Evolutionary conservation across 1,139 yeast species (phyloP), one percentile per base, ranked within the genome.

Genomic region (Debaryomyces nepalensis): DNA sequence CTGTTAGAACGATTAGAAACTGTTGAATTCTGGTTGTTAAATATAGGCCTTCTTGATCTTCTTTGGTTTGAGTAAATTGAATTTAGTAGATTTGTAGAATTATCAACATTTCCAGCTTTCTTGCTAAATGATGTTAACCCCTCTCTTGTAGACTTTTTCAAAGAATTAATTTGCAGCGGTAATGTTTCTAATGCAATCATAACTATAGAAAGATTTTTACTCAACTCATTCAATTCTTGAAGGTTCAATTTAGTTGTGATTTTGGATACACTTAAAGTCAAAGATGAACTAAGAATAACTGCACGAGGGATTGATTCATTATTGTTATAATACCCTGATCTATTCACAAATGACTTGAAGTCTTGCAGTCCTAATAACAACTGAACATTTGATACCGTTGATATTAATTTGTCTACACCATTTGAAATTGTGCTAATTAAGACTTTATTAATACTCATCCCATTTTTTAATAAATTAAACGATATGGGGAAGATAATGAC

Each of bases 401-500:
- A 46, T 2, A 68, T 20, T 1, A 44, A 48, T 10, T 43, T 48
- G 22, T 52, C 53, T 4, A 42, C 33, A 1, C 33, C 41, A n/a
- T 44, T 44, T 8, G 26, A n/a, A 10, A 34, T 33, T 16, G 49
- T 26, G 21, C 55, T 59, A 7, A 70, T 38, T 10, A 55, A 31
- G 1, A 73, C 49, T 23, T 62, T 63, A 10, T 65, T 64, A n/a
- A 74, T 59, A 12, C 50, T 59, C 33, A 74, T 44, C 12, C 58
- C 57, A 19, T 63, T 58, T 16, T 59, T 58, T 2, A 52, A 43
- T 31, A 68, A 59, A 43, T 68, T 70, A 46, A 55, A 71, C 3
- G 70, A 59, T 0, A 75, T 49, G 1, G 82, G 82, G 9, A 67
- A 59, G 0, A 74, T 42, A 1, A 62, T 50, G 0, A 54, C 41